Conservation (phyloP, 371 early-diverging fungal genomes). For the Mucor racemosus region DNA sequence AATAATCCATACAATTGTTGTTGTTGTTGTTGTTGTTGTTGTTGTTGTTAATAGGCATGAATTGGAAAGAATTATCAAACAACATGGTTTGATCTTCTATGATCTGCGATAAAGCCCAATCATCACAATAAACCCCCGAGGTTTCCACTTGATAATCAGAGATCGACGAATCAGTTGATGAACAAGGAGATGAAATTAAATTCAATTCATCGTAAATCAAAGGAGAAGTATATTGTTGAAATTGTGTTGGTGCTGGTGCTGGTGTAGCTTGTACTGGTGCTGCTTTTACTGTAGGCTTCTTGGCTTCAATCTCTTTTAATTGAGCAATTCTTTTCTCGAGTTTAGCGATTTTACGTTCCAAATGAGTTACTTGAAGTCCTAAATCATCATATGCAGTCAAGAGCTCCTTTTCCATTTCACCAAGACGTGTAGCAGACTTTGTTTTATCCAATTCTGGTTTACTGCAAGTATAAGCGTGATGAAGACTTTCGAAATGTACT, state of each 20-base stretch:
- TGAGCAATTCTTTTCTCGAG: constrained; percentile 32
- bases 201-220: constrained; percentile 12
- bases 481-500: constrained; percentile 47
- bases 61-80: not conserved
- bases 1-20: not conserved
- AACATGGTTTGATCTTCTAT: constrained; percentile 1
- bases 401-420: constrained; percentile 52
- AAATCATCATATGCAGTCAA: constrained; percentile 55
- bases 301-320: constrained; percentile 6
- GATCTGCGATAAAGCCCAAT: constrained; percentile 13
- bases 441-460: constrained; percentile 36
- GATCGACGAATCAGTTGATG: constrained; percentile 22
- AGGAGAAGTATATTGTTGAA: not conserved
- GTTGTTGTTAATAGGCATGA: not conserved
- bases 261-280: not conserved
- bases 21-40: not conserved
- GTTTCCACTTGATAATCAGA: constrained; percentile 13
- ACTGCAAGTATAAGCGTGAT: constrained; percentile 38
- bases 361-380: constrained; percentile 44
- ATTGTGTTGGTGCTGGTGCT: not conserved
- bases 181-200: constrained; percentile 24
- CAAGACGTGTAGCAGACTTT: constrained; percentile 39
- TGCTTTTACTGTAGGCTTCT: not conserved
- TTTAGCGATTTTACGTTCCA: constrained; percentile 40
- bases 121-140: not conserved